Percentiles rank a stretch among this genome's conserved stretches.
Evolutionary conservation across 495 filamentous ascomycete genomes (phyloP).

Genomic region (Penicillium verhagenii): DNA sequence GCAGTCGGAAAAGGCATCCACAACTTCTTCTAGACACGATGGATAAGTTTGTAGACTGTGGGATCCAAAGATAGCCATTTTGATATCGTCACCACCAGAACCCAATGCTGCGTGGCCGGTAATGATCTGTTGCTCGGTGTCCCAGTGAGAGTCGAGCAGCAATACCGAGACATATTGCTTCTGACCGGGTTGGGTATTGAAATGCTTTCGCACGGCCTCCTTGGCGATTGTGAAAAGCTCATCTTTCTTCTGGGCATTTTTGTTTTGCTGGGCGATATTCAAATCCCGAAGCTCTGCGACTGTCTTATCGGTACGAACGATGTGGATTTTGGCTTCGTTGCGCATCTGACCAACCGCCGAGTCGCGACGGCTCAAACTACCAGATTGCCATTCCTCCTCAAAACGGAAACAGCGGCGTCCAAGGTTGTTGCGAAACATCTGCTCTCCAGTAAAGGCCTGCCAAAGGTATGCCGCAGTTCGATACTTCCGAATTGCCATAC

Average conservation of each 20-base stretch:
- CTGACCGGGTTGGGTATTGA: slow-evolving; percentile 69
- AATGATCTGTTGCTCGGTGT: slow-evolving; percentile 63
- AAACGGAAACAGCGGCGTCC: slow-evolving; percentile 82
- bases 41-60: slow-evolving; percentile 88
- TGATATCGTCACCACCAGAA: slow-evolving; percentile 64
- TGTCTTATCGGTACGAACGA: slow-evolving; percentile 79
- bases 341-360: slow-evolving; percentile 66
- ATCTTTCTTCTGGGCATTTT: slow-evolving; percentile 61
- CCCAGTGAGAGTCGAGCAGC: slow-evolving; percentile 85
- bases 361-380: slow-evolving; percentile 72
- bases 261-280: slow-evolving; percentile 77
- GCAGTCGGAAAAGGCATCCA: slow-evolving; percentile 82
- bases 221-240: slow-evolving; percentile 73
- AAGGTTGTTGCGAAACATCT: slow-evolving; percentile 86
- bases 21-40: slow-evolving; percentile 77
- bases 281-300: slow-evolving; percentile 78
- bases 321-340: slow-evolving; percentile 84
- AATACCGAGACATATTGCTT: slow-evolving; percentile 82
- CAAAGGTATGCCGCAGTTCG: slow-evolving; percentile 90
- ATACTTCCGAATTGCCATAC: slow-evolving; percentile 79
- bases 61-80: slow-evolving; percentile 86
- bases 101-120: slow-evolving; percentile 80
- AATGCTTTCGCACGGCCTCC: slow-evolving; percentile 72
- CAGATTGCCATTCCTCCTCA: slow-evolving; percentile 89
- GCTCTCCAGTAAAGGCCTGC: slow-evolving; percentile 93